Conservation (phyloP, 1,139 yeast species). For the Zygosaccharomyces sapae region DNA sequence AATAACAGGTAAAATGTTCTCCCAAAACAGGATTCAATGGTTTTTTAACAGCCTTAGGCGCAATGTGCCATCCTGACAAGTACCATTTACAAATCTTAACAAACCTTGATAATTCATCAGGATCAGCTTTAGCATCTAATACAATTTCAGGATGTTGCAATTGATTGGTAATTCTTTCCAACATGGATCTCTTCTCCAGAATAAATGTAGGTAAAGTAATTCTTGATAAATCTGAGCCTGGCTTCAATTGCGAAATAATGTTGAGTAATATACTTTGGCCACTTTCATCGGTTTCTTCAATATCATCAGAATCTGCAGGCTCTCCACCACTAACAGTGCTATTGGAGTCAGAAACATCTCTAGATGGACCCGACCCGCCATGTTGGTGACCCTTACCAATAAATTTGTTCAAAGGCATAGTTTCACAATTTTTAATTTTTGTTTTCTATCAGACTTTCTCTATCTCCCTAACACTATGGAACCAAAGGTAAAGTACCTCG, state of each 20-base stretch:
- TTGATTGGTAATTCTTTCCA: conserved; percentile 89
- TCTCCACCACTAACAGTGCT: conserved; percentile 1
- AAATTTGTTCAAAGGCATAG: conserved; percentile 7
- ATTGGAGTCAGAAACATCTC: too few relatives aligned
- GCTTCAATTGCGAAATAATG: conserved; percentile 84
- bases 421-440: neutral
- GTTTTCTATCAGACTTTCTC: neutral
- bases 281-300: conserved; percentile 87
- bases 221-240: conserved; percentile 84
- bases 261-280: conserved; percentile 83
- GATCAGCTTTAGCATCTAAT: conserved; percentile 58
- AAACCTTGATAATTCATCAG: conserved; percentile 64
- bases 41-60: conserved; percentile 96
- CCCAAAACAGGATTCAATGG: conserved; percentile 94
- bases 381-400: conserved; percentile 1
- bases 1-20: conserved; percentile 82
- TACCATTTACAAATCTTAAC: conserved; percentile 79
- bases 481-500: neutral
- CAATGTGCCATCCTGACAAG: conserved; percentile 93
- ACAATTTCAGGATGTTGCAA: conserved; percentile 77
- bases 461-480: neutral
- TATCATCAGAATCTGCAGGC: conserved; percentile 50
- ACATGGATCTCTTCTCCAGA: conserved; percentile 90
- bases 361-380: too few relatives aligned
- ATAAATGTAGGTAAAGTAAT: conserved; percentile 94